A percentile compares a stretch with the other conserved stretches of the same genome.
phyloP scores from a whole-genome alignment of 176 grass and related monocot species.

The Alopecurus myosuroides region DNA sequence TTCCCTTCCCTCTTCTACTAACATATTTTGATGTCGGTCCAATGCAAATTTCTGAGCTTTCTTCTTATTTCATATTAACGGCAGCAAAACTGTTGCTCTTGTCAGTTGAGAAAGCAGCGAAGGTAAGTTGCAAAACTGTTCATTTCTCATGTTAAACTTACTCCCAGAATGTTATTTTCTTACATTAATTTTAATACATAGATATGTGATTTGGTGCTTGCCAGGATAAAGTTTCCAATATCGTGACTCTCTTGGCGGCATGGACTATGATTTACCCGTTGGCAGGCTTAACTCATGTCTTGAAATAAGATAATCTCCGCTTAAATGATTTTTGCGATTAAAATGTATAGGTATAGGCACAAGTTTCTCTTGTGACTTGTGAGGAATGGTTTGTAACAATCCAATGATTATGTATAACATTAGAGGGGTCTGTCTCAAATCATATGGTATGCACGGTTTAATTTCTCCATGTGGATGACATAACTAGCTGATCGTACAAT shows the following conservation, averaged over 20 bases:
- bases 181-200: slow-evolving; percentile 80
- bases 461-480: background rate
- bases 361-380: background rate
- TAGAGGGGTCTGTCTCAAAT: background rate
- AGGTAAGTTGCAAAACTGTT: too few relatives aligned
- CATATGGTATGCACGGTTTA: background rate
- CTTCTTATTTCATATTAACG: background rate
- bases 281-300: slow-evolving; percentile 32
- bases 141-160: slow-evolving; percentile 31
- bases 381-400: background rate
- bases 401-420: background rate
- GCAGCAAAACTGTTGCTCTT: background rate
- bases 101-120: too few relatives aligned
- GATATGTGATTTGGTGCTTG: slow-evolving; percentile 63
- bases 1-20: background rate
- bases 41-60: background rate
- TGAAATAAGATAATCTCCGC: background rate
- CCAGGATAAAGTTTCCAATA: slow-evolving; percentile 55
- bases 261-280: slow-evolving; percentile 54
- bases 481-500: background rate
- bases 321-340: background rate
- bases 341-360: background rate
- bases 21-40: background rate
- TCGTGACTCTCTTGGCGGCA: slow-evolving; percentile 72
- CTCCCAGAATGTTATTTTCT: slow-evolving; percentile 32